Evolutionary conservation across 176 grass and related monocot species (phyloP).

Genomic region (Dactylis glomerata): DNA sequence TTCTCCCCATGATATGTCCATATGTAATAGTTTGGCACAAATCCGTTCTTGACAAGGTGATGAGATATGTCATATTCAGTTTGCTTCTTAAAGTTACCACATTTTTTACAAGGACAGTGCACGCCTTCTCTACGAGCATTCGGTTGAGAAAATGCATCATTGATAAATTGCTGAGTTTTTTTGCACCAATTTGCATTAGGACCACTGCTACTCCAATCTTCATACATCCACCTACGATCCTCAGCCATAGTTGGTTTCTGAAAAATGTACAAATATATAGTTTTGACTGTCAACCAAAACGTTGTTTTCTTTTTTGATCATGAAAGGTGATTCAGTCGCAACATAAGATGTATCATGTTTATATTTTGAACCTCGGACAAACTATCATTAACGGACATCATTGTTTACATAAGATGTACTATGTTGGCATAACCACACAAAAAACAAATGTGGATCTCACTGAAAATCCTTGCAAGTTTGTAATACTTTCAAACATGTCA

Average conservation of each 20-base stretch:
- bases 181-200: slow-evolving; percentile 10
- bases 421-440: no score
- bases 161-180: not conserved
- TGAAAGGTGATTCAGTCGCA: not conserved
- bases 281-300: no score
- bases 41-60: slow-evolving; percentile 5
- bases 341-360: no score
- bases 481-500: no score
- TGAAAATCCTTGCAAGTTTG: no score
- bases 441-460: no score
- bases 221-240: slow-evolving; percentile 1
- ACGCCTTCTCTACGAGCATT: not conserved
- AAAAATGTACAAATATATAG: no score
- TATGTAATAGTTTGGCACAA: not conserved
- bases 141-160: not conserved
- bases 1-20: slow-evolving; percentile 5
- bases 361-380: no score
- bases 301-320: not conserved
- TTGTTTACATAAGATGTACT: no score
- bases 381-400: no score
- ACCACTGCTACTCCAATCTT: not conserved
- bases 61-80: slow-evolving; percentile 3
- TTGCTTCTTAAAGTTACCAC: slow-evolving; percentile 9
- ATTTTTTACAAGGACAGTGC: not conserved
- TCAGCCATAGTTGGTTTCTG: not conserved